Conservation (phyloP, 176 grass and related monocot genomes). For the Metroxylon sagu region DNA sequence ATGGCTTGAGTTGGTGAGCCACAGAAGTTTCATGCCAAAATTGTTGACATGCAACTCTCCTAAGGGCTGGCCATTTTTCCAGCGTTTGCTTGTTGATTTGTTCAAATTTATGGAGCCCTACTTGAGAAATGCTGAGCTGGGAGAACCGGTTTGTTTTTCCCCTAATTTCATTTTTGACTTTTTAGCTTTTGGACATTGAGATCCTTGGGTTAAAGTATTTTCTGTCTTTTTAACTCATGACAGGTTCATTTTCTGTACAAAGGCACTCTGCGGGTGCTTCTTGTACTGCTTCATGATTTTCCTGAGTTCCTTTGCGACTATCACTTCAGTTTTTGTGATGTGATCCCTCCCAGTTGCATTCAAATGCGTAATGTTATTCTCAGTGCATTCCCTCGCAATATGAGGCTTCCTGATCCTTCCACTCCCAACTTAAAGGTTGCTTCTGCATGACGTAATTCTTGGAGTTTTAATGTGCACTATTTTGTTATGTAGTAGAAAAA, state of each 20-base stretch:
- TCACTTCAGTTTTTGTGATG: slow-evolving; percentile 96
- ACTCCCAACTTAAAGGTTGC: slow-evolving; percentile 92
- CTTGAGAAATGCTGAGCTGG: slow-evolving; percentile 81
- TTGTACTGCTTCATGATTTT: slow-evolving; percentile 94
- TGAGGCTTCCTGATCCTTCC: slow-evolving; percentile 98
- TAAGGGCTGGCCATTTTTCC: slow-evolving; percentile 90
- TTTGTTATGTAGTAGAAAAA: neutral
- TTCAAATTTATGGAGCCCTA: slow-evolving; percentile 98
- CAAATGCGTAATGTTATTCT: slow-evolving; percentile 99
- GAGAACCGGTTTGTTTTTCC: slow-evolving; percentile 52
- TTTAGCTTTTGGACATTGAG: neutral
- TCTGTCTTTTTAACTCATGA: neutral
- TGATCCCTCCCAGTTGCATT: slow-evolving; percentile 90
- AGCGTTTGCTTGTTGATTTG: slow-evolving; percentile 87
- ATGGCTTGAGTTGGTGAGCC: slow-evolving; percentile 95
- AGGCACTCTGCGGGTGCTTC: slow-evolving; percentile 80
- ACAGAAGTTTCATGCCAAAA: slow-evolving; percentile 89
- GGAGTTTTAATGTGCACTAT: neutral
- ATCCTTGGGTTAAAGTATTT: neutral
- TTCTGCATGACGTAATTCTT: slow-evolving; percentile 9
- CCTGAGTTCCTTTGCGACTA: slow-evolving; percentile 97
- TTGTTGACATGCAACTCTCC: slow-evolving; percentile 68
- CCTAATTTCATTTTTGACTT: neutral
- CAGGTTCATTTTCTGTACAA: slow-evolving; percentile 83
- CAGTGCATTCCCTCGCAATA: slow-evolving; percentile 90